Percentiles rank a stretch among this genome's conserved stretches.
Conservation (phyloP, 2,329 filamentous ascomycete species). For the Pseudocercospora ulei region DNA sequence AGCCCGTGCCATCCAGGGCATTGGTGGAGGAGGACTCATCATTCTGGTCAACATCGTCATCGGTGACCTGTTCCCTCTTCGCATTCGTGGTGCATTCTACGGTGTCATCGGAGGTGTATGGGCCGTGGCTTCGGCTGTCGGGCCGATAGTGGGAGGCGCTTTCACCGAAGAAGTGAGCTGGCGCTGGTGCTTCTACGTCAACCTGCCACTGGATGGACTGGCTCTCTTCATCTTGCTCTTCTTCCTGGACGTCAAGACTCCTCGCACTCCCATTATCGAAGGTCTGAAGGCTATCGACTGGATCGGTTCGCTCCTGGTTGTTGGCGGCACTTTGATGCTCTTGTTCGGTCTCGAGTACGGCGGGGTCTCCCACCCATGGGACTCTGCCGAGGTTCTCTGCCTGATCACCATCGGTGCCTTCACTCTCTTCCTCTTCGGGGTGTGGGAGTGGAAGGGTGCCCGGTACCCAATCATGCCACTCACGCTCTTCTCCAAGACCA, state of each 20-base stretch:
- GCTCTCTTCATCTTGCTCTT: slow-evolving; percentile 52
- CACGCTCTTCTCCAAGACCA: slow-evolving; percentile 56
- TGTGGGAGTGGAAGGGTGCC: slow-evolving; percentile 64
- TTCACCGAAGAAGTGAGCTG: slow-evolving; percentile 55
- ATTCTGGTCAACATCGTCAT: slow-evolving; percentile 57
- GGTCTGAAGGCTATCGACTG: slow-evolving; percentile 58
- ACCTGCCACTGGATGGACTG: slow-evolving; percentile 53
- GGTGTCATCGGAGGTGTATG: slow-evolving; percentile 48
- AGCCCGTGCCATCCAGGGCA: slow-evolving; percentile 53
- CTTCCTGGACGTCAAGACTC: slow-evolving; percentile 58
- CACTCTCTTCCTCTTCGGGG: slow-evolving; percentile 52
- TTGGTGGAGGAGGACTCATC: slow-evolving; percentile 54
- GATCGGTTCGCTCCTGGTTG: slow-evolving; percentile 55
- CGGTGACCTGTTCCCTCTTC: slow-evolving; percentile 53
- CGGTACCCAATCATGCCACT: slow-evolving; percentile 70
- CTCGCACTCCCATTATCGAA: slow-evolving; percentile 51
- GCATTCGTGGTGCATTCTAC: slow-evolving; percentile 49
- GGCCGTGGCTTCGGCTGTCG: slow-evolving; percentile 7
- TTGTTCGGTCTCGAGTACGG: slow-evolving; percentile 79
- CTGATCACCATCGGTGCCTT: slow-evolving; percentile 64
- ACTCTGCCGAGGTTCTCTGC: slow-evolving; percentile 63
- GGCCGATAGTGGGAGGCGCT: slow-evolving; percentile 54
- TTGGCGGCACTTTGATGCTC: slow-evolving; percentile 74
- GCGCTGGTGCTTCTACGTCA: slow-evolving; percentile 56
- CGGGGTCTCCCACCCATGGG: slow-evolving; percentile 65